Conservation (phyloP, 2,329 filamentous ascomycete species). For the Fusarium sp. region DNA sequence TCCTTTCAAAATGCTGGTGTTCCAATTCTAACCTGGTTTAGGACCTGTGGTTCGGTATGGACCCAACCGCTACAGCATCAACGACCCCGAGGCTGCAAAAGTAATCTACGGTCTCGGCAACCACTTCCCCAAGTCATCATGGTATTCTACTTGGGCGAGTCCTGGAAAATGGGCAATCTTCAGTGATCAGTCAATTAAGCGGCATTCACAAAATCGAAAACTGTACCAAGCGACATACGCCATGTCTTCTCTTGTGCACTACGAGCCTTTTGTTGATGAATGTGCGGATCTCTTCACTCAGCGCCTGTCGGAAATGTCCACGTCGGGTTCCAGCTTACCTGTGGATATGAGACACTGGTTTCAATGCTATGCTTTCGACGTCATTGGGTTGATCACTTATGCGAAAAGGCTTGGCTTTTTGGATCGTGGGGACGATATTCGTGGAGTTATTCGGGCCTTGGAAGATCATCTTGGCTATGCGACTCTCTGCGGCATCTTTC, state of each 20-base stretch:
- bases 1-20: rapidly evolving
- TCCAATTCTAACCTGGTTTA: background rate
- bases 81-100: slow-evolving; percentile 17
- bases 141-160: slow-evolving; percentile 8
- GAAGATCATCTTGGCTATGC: slow-evolving; percentile 18
- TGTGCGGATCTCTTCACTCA: slow-evolving; percentile 19
- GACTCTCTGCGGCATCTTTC: slow-evolving; percentile 7
- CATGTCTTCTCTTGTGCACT: slow-evolving; percentile 28
- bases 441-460: slow-evolving; percentile 14
- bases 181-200: slow-evolving; percentile 6
- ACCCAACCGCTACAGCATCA: slow-evolving; percentile 17
- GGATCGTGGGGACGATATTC: slow-evolving; percentile 19
- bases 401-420: slow-evolving; percentile 25
- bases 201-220: slow-evolving; percentile 10
- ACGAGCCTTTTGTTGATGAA: slow-evolving; percentile 23
- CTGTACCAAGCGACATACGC: slow-evolving; percentile 29
- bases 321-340: rapidly evolving
- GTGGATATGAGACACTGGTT: slow-evolving; percentile 32
- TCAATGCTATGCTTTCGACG: slow-evolving; percentile 33
- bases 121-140: slow-evolving; percentile 29
- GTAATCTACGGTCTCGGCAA: slow-evolving; percentile 20
- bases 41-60: slow-evolving; percentile 11
- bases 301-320: slow-evolving; percentile 7
- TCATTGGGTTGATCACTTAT: slow-evolving; percentile 32
- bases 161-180: slow-evolving; percentile 15